Conservation (phyloP, 1,284 basidiomycete species). For the Malassezia obtusa region DNA sequence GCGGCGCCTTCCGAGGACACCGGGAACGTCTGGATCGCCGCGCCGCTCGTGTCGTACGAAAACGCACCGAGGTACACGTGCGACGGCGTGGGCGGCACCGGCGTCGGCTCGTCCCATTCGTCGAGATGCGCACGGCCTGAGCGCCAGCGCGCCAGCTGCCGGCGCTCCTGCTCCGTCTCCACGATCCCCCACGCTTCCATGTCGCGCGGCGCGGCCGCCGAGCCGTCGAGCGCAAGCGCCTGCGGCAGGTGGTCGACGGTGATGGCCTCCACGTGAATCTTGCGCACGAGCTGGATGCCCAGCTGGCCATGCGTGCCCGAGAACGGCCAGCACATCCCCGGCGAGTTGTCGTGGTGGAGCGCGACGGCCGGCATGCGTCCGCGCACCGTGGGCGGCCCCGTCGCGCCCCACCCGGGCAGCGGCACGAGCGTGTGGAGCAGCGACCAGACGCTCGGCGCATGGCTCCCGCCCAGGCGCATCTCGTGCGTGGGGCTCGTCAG, state of each 20-base stretch:
- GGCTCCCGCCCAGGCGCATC: background rate
- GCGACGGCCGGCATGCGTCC: slow-evolving; percentile 74
- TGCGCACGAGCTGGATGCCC: slow-evolving; percentile 65
- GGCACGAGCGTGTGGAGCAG: slow-evolving; percentile 2
- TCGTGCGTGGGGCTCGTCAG: slow-evolving; percentile 62
- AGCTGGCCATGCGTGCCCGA: slow-evolving; percentile 65
- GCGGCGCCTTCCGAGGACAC: slow-evolving; percentile 58
- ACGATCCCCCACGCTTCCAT: slow-evolving; percentile 68
- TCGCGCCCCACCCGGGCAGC: slow-evolving; percentile 1
- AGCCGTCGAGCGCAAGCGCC: slow-evolving; percentile 64
- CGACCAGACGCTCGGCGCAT: background rate
- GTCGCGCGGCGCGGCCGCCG: slow-evolving; percentile 66
- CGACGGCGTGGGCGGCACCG: slow-evolving; percentile 54
- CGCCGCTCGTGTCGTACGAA: slow-evolving; percentile 60
- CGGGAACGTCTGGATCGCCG: slow-evolving; percentile 71
- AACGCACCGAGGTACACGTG: slow-evolving; percentile 69
- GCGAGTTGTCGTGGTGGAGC: slow-evolving; percentile 67
- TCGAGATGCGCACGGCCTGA: background rate
- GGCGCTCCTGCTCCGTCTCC: slow-evolving; percentile 61
- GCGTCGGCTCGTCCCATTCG: slow-evolving; percentile 11
- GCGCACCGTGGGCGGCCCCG: slow-evolving; percentile 48
- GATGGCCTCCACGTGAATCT: slow-evolving; percentile 63
- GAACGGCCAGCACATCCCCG: slow-evolving; percentile 90
- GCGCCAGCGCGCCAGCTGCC: slow-evolving; percentile 48
- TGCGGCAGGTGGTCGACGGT: slow-evolving; percentile 77